Conservation (phyloP, 306 rosid genomes). For the Trifolium subterraneum region DNA sequence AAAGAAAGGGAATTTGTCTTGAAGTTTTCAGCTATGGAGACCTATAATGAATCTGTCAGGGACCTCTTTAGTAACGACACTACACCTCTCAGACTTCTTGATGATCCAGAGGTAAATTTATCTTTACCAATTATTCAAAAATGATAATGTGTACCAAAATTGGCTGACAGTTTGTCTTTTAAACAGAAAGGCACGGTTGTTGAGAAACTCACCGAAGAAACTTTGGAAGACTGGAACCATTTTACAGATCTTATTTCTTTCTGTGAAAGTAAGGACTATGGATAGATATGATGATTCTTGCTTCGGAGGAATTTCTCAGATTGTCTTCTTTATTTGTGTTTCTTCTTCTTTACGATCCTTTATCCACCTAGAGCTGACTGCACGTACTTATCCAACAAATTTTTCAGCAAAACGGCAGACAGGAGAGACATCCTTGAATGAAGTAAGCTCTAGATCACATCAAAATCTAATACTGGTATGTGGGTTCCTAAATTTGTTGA, state of each 20-base stretch:
- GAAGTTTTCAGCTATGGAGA: constrained; percentile 91
- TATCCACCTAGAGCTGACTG: constrained; percentile 33
- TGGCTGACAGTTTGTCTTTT: constrained; percentile 44
- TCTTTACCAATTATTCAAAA: constrained; percentile 26
- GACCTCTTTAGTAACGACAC: constrained; percentile 85
- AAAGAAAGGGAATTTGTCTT: constrained; percentile 74
- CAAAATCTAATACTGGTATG: constrained; percentile 90
- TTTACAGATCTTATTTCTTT: constrained; percentile 76
- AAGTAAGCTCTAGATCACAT: constrained; percentile 98
- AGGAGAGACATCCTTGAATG: constrained; percentile 93
- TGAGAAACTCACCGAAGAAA: constrained; percentile 86
- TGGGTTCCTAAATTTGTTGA: constrained; percentile 13
- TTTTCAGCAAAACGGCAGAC: constrained; percentile 89
- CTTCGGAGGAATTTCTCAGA: constrained; percentile 25
- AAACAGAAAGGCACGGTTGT: constrained; percentile 90
- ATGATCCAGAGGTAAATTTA: constrained; percentile 93
- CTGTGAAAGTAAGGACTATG: constrained; percentile 76
- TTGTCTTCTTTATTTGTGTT: constrained; percentile 9
- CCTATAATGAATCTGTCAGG: constrained; percentile 95
- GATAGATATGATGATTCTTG: constrained; percentile 40
- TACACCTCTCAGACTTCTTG: constrained; percentile 89
- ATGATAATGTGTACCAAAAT: constrained; percentile 2
- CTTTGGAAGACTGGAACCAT: constrained; percentile 79
- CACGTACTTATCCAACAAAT: constrained; percentile 18
- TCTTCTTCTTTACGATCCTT: constrained; percentile 17